Evolutionary conservation across 176 grass and related monocot species (phyloP), one percentile per base, ranked within the genome.

Genomic region (Phragmites australis): DNA sequence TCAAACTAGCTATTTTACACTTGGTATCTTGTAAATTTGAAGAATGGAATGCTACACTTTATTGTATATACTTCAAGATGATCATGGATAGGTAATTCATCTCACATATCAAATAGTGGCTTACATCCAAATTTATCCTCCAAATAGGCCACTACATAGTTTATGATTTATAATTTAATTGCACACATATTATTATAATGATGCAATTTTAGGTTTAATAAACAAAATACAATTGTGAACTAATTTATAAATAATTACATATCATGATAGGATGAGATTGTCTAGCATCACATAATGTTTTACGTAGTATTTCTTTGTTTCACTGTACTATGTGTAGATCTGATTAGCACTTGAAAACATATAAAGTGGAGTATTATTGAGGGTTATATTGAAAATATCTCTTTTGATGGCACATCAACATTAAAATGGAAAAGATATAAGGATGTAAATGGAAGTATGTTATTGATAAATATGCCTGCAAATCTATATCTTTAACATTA

Each of bases 401-500:
- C 12, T 49, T 21, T 41, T 9, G 16, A 65, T 34, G 14, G 6
- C 5, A 7, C 1, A 25, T 8, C 12, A 23, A 43, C 18, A 47
- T 21, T 14, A 21, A 19, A 71, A 23, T 53, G 4, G 6, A 26
- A 25, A 64, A 76, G 14, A 65, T 47, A 23, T 41, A 31, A 25
- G 57, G 75, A 16, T 4, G 0, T 56, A 29, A 13, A 0, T 58
- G 42, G 23, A 26, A 82, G 55, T 77, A 3, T 9, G 11, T 73
- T 7, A 55, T 19, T 19, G 48, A 31, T 48, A 48, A 16, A 31
- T 43, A 17, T 32, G 15, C 0, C 15, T 41, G 41, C 17, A 48
- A 65, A 47, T 37, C 34, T 65, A 63, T 79, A 73, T 74, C 58
- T 72, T 16, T 17, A 66, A 48, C 16, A 83, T 50, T 83, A 50